Evolutionary conservation across 352 stramenopile species (phyloP).

Genomic region (Pythium insidiosum): DNA sequence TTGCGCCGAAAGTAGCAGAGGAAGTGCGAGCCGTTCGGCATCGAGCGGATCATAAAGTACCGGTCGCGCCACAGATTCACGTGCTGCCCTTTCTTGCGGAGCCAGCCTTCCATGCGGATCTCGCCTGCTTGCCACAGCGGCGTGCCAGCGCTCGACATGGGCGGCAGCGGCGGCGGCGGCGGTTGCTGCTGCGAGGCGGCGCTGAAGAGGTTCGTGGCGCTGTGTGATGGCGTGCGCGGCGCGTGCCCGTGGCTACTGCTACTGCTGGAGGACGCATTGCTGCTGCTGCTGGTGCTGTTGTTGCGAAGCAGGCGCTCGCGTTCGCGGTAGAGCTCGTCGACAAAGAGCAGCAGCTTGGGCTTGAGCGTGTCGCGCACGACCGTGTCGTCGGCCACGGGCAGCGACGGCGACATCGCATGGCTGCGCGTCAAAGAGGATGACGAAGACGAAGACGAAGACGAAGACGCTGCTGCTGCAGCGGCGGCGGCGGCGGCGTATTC

Average conservation of each 20-base stretch:
- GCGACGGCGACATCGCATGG: constrained; percentile 14
- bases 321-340: constrained; percentile 70
- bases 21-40: constrained; percentile 66
- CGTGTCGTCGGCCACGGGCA: constrained; percentile 39
- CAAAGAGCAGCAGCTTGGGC: constrained; percentile 60
- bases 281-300: background rate
- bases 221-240: constrained; percentile 1
- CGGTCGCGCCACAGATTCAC: constrained; percentile 81
- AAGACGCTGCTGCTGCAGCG: too few relatives aligned
- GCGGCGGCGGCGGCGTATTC: constrained; percentile 3
- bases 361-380: constrained; percentile 67
- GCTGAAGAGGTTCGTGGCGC: background rate
- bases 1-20: constrained; percentile 83
- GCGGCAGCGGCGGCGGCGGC: too few relatives aligned
- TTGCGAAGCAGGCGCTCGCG: constrained; percentile 27
- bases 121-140: constrained; percentile 27
- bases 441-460: too few relatives aligned
- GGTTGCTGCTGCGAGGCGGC: too few relatives aligned
- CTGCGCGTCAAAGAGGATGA: too few relatives aligned
- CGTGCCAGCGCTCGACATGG: too few relatives aligned
- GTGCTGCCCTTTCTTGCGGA: constrained; percentile 82
- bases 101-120: constrained; percentile 82
- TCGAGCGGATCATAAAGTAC: constrained; percentile 87
- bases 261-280: background rate
- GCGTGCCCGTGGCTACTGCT: background rate